These are phyloP conservation scores for Phylloporus rhodoxanthus DNA, from an alignment of 768 basidiomycete genomes.

Conservation along the genomic window DNA sequence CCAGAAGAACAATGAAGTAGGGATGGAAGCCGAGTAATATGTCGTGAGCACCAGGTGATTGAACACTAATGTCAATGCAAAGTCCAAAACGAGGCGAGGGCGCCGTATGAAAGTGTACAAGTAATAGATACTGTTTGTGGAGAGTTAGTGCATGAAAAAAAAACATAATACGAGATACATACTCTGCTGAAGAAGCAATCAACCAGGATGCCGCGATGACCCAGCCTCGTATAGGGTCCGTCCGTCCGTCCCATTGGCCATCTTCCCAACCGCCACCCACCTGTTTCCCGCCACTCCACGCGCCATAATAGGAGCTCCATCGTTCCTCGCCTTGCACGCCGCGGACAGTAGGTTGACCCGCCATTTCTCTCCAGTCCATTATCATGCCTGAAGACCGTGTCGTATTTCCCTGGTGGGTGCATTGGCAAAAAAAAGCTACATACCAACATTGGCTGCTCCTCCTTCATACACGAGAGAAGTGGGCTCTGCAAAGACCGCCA, in stretches of 20 bases:
- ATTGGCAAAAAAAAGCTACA: conserved; percentile 20
- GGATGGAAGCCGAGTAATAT: conserved; percentile 62
- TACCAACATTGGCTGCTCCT: conserved; percentile 74
- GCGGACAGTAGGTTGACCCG: conserved; percentile 71
- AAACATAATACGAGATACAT: conserved; percentile 33
- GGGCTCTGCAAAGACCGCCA: conserved; percentile 70
- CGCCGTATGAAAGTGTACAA: conserved; percentile 83
- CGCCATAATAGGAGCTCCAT: conserved; percentile 64
- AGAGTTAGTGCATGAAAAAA: conserved; percentile 6
- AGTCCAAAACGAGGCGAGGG: conserved; percentile 93
- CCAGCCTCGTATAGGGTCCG: conserved; percentile 84
- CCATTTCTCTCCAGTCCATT: conserved; percentile 98
- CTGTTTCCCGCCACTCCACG: conserved; percentile 76
- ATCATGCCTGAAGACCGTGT: conserved; percentile 58
- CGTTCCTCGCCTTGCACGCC: conserved; percentile 56
- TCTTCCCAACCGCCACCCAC: conserved; percentile 52
- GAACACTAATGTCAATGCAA: conserved; percentile 84
- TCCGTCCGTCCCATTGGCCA: conserved; percentile 57
- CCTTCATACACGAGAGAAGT: conserved; percentile 67
- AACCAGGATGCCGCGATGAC: conserved; percentile 86
- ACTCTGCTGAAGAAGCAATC: conserved; percentile 79
- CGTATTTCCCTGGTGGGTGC: background rate
- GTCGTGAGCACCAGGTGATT: conserved; percentile 91
- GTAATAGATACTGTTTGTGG: conserved; percentile 54
- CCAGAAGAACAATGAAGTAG: conserved; percentile 94